Conservation (phyloP, 179 eudicot genomes). For the Carnegiea gigantea region DNA sequence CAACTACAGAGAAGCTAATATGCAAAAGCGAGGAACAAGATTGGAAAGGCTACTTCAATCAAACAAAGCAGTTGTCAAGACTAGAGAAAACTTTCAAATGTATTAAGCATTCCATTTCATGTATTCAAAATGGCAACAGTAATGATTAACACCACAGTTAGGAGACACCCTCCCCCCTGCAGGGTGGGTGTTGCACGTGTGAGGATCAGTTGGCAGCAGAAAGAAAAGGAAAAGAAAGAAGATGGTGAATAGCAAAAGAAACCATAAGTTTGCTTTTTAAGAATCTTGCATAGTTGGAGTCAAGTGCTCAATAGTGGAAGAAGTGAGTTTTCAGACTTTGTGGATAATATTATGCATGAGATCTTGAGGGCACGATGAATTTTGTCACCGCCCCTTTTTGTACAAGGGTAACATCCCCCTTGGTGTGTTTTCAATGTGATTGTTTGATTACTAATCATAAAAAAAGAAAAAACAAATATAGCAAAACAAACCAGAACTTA, state of each 20-base stretch:
- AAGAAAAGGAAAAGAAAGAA: background rate
- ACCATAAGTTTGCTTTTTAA: background rate
- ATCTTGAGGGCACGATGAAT: too few relatives aligned
- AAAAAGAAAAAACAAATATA: background rate
- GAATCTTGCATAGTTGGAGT: too few relatives aligned
- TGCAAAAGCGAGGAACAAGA: conserved; percentile 5
- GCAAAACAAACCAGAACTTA: background rate
- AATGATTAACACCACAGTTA: background rate
- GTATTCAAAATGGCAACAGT: background rate
- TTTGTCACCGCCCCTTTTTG: too few relatives aligned
- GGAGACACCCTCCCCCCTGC: background rate
- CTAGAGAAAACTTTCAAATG: background rate
- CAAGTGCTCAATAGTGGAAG: too few relatives aligned
- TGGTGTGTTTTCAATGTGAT: too few relatives aligned
- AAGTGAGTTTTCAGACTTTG: too few relatives aligned
- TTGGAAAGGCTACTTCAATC: background rate
- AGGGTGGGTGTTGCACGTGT: too few relatives aligned
- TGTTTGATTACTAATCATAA: too few relatives aligned
- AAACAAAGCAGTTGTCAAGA: background rate
- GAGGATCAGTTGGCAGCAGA: too few relatives aligned
- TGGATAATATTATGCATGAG: too few relatives aligned
- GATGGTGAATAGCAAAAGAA: background rate
- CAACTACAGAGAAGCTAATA: background rate
- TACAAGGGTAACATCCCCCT: too few relatives aligned
- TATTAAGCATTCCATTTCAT: background rate